Conservation (phyloP, 768 basidiomycete genomes). For the Pluteus cervinus region DNA sequence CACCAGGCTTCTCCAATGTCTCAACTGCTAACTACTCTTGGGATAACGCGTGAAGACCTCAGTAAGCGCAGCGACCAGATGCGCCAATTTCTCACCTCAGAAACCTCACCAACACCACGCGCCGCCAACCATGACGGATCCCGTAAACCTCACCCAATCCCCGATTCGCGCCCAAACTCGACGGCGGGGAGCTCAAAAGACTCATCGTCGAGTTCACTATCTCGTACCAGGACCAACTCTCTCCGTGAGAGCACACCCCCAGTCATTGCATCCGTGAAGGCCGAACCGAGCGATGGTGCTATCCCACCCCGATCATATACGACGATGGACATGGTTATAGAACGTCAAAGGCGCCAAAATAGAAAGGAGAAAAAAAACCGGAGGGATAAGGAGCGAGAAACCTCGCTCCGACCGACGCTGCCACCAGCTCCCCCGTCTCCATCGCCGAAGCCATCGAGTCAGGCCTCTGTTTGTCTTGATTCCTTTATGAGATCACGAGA, state of each 20-base stretch:
- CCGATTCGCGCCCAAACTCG: constrained; percentile 27
- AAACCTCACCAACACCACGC: constrained; percentile 41
- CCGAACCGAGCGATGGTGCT: constrained; percentile 46
- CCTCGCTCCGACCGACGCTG: constrained; percentile 21
- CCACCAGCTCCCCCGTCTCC: constrained; percentile 43
- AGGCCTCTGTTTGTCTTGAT: constrained; percentile 37
- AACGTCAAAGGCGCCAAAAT: constrained; percentile 59
- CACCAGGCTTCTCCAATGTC: constrained; percentile 61
- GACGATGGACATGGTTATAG: constrained; percentile 74
- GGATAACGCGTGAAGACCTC: constrained; percentile 74
- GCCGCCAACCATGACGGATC: constrained; percentile 30
- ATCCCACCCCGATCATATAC: constrained; percentile 55
- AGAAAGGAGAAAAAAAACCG: constrained; percentile 46
- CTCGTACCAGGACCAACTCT: constrained; percentile 43
- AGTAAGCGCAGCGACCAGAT: constrained; percentile 68
- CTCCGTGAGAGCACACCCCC: constrained; percentile 50
- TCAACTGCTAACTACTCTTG: constrained; percentile 62
- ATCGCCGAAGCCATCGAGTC: constrained; percentile 44
- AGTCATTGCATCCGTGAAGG: constrained; percentile 58
- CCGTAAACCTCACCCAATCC: constrained; percentile 26
- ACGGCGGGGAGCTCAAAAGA: constrained; percentile 28
- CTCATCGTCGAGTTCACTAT: constrained; percentile 36
- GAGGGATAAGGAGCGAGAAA: constrained; percentile 43
- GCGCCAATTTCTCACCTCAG: constrained; percentile 68
- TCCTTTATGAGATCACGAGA: constrained; percentile 54